These are phyloP conservation scores for Didymellaceae sp. DNA, from an alignment of 2,329 filamentous ascomycete species.

Conservation along the genomic window DNA sequence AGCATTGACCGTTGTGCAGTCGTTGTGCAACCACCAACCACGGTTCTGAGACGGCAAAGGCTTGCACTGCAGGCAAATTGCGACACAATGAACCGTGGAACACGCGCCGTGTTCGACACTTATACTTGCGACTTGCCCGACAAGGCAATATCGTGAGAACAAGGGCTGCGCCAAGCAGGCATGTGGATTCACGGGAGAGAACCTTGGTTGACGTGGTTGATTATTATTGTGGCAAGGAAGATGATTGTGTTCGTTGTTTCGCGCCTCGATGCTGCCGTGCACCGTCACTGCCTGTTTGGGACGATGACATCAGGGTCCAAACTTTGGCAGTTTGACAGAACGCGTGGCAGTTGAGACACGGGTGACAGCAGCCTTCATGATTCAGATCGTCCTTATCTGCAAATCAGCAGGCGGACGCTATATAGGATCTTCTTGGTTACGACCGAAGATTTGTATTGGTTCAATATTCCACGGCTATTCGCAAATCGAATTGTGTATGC, in stretches of 20 bases:
- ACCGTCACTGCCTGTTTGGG: conserved; percentile 3
- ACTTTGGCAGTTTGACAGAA: conserved; percentile 4
- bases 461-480: no score
- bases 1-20: conserved; percentile 12
- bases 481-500: not conserved
- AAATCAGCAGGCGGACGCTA: not conserved
- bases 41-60: conserved; percentile 17
- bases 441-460: no score
- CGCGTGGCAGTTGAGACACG: not conserved
- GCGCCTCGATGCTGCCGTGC: conserved; percentile 1
- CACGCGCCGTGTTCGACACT: conserved; percentile 28
- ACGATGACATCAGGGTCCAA: conserved; percentile 13
- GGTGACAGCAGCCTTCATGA: conserved; percentile 1
- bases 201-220: not conserved
- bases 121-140: conserved; percentile 18
- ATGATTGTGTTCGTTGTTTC: not conserved
- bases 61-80: conserved; percentile 15
- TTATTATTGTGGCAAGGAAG: conserved; percentile 1
- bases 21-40: conserved; percentile 16
- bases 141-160: conserved; percentile 18
- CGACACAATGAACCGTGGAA: conserved; percentile 31
- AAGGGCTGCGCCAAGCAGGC: conserved; percentile 1
- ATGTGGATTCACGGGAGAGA: conserved; percentile 4
- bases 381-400: no score
- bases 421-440: no score